Evolutionary conservation across 345 rosid genomes (phyloP).

Genomic region (Eucalyptus curtisii): DNA sequence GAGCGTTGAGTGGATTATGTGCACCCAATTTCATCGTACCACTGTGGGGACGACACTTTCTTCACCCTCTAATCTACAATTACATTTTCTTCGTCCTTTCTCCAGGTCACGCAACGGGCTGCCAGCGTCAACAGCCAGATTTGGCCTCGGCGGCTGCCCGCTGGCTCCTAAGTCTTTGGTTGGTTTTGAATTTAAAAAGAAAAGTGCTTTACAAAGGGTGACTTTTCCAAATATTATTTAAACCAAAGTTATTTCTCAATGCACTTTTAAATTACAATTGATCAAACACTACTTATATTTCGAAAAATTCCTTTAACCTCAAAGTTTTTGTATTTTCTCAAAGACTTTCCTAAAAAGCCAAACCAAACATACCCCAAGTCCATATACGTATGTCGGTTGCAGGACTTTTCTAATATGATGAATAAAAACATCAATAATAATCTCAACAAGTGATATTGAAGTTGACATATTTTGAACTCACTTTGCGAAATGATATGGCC

Average conservation of each 20-base stretch:
- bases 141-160: too few relatives aligned
- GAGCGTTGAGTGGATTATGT: neutral
- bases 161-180: too few relatives aligned
- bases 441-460: neutral
- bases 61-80: neutral
- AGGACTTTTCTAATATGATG: neutral
- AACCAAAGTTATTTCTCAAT: too few relatives aligned
- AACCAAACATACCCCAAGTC: accelerated
- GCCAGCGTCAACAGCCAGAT: too few relatives aligned
- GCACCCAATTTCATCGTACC: neutral
- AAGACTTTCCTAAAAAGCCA: accelerated
- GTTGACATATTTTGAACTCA: neutral
- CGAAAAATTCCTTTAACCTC: too few relatives aligned
- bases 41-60: neutral
- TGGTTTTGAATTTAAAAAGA: too few relatives aligned
- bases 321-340: too few relatives aligned
- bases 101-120: neutral
- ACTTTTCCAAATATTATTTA: too few relatives aligned
- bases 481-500: conserved; percentile 33
- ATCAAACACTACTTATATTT: too few relatives aligned
- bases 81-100: neutral
- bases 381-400: neutral
- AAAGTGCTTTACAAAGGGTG: too few relatives aligned
- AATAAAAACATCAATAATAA: neutral
- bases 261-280: too few relatives aligned